These are phyloP conservation scores for Kazachstania bromeliacearum DNA, from an alignment of 805 yeast species.

Conservation along the genomic window DNA sequence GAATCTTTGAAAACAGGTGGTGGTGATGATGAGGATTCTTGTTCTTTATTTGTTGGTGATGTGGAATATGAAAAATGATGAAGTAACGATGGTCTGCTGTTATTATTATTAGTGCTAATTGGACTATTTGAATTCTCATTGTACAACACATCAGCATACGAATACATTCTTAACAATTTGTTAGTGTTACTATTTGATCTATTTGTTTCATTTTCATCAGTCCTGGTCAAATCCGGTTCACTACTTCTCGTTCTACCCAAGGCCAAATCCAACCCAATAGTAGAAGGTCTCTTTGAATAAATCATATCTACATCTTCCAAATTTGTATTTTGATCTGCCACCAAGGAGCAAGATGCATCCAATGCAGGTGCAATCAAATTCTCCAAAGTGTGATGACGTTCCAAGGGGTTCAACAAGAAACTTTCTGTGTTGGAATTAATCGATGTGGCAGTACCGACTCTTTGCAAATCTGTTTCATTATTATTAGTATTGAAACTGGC, in stretches of 20 bases:
- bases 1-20: too few relatives aligned
- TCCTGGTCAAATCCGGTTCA: constrained; percentile 4
- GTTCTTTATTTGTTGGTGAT: neutral
- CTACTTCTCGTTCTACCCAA: constrained; percentile 13
- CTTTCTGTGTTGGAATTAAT: neutral
- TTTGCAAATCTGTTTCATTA: neutral
- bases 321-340: constrained; percentile 49
- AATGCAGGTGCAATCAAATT: constrained; percentile 73
- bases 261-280: constrained; percentile 36
- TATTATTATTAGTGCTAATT: neutral
- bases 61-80: constrained; percentile 3
- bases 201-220: too few relatives aligned
- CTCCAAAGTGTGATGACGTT: constrained; percentile 37
- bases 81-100: constrained; percentile 1
- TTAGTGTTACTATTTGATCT: neutral
- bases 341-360: constrained; percentile 64
- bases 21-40: too few relatives aligned
- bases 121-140: constrained; percentile 34
- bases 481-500: too few relatives aligned
- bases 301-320: constrained; percentile 67
- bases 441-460: neutral
- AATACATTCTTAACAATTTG: constrained; percentile 41
- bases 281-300: constrained; percentile 52
- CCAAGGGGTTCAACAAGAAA: constrained; percentile 12
- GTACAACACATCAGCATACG: constrained; percentile 71